phyloP scores from a whole-genome alignment of 2,329 filamentous ascomycete genomes.

The Incumbomyces delicatus region DNA sequence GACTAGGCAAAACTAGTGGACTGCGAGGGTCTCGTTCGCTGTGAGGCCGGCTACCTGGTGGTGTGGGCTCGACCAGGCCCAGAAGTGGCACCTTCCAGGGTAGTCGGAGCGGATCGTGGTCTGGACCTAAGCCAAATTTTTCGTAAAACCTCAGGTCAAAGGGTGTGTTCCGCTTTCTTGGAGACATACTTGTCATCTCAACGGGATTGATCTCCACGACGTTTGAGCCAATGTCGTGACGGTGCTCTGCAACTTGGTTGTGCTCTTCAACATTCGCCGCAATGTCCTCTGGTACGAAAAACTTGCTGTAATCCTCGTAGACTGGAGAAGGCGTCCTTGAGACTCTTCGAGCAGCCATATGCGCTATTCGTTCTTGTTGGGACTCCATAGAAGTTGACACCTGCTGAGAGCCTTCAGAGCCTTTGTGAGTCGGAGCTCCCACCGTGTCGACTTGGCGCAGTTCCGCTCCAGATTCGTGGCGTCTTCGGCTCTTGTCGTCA shows the following conservation, averaged over 20 bases:
- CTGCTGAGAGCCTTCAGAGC: background rate
- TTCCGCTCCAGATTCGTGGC: slow-evolving; percentile 25
- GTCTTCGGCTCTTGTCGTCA: slow-evolving; percentile 17
- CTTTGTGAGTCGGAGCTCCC: slow-evolving; percentile 1
- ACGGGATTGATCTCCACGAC: slow-evolving; percentile 19
- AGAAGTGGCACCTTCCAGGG: slow-evolving; percentile 44
- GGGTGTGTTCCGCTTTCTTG: slow-evolving; percentile 7
- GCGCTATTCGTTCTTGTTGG: slow-evolving; percentile 21
- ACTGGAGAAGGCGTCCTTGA: slow-evolving; percentile 26
- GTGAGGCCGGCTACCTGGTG: slow-evolving; percentile 38
- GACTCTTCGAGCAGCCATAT: slow-evolving; percentile 25
- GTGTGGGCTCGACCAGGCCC: slow-evolving; percentile 49
- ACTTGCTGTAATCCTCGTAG: slow-evolving; percentile 34
- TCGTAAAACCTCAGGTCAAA: slow-evolving; percentile 19
- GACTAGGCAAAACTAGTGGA: background rate
- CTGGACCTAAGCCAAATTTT: slow-evolving; percentile 14
- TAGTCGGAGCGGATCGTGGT: slow-evolving; percentile 17
- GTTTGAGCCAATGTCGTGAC: slow-evolving; percentile 14
- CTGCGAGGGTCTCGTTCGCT: slow-evolving; percentile 22
- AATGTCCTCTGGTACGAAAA: slow-evolving; percentile 32
- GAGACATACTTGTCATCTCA: background rate
- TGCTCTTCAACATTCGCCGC: slow-evolving; percentile 32
- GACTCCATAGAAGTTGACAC: slow-evolving; percentile 9
- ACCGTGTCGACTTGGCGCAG: slow-evolving; percentile 7
- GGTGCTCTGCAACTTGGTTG: slow-evolving; percentile 14